Conservation (phyloP, 768 basidiomycete species). For the Leccinum ochraceum region DNA sequence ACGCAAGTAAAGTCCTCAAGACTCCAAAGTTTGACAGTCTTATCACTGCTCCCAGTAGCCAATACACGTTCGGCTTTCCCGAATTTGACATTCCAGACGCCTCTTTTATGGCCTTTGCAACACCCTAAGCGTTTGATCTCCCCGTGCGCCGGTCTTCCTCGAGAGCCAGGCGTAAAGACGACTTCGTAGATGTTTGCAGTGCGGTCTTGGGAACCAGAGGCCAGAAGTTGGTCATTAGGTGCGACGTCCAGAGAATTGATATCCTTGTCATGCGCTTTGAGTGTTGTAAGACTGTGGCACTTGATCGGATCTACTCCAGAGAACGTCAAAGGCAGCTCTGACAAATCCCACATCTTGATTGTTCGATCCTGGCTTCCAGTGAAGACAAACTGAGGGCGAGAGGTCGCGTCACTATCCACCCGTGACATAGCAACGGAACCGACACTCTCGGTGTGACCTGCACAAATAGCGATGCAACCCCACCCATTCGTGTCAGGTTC, state of each 20-base stretch:
- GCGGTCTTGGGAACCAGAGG: slow-evolving; percentile 94
- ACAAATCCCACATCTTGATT: slow-evolving; percentile 98
- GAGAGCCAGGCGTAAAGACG: slow-evolving; percentile 47
- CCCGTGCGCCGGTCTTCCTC: slow-evolving; percentile 53
- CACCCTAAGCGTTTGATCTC: slow-evolving; percentile 78
- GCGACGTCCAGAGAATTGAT: slow-evolving; percentile 95
- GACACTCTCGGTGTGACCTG: slow-evolving; percentile 93
- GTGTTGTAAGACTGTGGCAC: slow-evolving; percentile 79
- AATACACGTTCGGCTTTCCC: slow-evolving; percentile 79
- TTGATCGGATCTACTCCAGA: slow-evolving; percentile 37
- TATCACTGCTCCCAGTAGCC: slow-evolving; percentile 94
- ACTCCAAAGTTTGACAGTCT: slow-evolving; percentile 92
- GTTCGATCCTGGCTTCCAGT: slow-evolving; percentile 97
- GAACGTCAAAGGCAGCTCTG: slow-evolving; percentile 41
- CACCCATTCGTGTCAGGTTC: slow-evolving; percentile 29
- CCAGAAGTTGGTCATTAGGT: slow-evolving; percentile 85
- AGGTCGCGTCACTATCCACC: slow-evolving; percentile 19
- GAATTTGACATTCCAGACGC: slow-evolving; percentile 94
- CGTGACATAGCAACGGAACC: slow-evolving; percentile 88
- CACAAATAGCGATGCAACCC: slow-evolving; percentile 81
- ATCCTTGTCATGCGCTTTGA: slow-evolving; percentile 96
- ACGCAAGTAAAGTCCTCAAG: slow-evolving; percentile 92
- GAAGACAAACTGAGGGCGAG: slow-evolving; percentile 69
- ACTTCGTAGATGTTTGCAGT: slow-evolving; percentile 90
- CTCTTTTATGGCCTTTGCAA: slow-evolving; percentile 95